Evolutionary conservation across 2,329 filamentous ascomycete species (phyloP), one percentile per base, ranked within the genome.

Genomic region (Phaeosphaeriaceae sp.): DNA sequence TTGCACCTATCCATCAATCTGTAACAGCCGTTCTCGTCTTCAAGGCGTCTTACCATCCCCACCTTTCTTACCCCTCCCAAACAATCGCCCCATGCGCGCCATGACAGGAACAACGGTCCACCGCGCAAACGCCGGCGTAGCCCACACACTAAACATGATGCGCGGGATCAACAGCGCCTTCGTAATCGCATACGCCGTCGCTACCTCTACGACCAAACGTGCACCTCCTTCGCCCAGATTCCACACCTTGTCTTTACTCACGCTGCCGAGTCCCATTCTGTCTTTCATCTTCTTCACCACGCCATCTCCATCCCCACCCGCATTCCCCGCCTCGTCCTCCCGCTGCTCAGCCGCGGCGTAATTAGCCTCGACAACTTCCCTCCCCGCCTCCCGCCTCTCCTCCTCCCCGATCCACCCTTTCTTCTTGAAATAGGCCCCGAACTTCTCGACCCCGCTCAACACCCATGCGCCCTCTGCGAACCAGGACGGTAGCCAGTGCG

Each of bases 161-260:
- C 95, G 85, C 13, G 91, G 70, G 0, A 95, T 92, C 62, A 99
- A 76, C 57, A 98, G 73, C 17, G 88, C 88, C 80, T 99, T 99
- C 1, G 92, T 96, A 62, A 97, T 85, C 0, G 92, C 91, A 81
- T 95, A 99, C 5, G 95, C 93, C 20, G 95, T 90, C 22, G 92
- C 95, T 63, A 98, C 86, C 78, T 89, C 87, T 21, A 88, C 78
- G 31, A 89, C 79, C 58, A 88, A 60, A 58, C 83, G 83, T 36
- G 84, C 82, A 0, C 85, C 85, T 20, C 68, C 72, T 57, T 82
- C 76, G 19, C 78, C 76, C 46, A 74, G 61, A 45, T 72, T 74
- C 74, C 65, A 78, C 76, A 72, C 72, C 70, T 65, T 72, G 66
- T 77, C 77, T 63, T 70, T 63, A 55, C 55, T 68, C 50, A 69